Conservation (phyloP, 139 green algal species). For the Closterium sp. region DNA sequence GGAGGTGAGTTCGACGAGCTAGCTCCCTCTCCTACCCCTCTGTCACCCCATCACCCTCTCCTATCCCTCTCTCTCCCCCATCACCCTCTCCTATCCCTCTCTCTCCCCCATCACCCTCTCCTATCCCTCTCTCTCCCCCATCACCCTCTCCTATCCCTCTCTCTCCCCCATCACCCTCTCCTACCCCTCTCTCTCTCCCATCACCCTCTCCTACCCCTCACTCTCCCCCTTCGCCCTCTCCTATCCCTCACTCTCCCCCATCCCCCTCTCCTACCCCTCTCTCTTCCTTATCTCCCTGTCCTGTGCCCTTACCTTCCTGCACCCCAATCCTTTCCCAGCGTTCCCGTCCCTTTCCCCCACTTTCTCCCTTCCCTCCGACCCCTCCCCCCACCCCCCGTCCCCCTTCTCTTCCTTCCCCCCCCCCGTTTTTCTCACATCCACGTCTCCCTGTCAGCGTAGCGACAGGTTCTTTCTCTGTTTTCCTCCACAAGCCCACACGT, state of each 20-base stretch:
- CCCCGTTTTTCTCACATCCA: background rate
- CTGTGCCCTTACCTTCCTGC: too few species aligned
- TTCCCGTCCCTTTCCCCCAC: too few species aligned
- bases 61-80: background rate
- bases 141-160: background rate
- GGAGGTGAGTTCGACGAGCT: constrained; percentile 21
- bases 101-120: background rate
- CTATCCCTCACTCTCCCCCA: background rate
- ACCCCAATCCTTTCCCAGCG: too few species aligned
- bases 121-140: background rate
- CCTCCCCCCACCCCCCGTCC: background rate
- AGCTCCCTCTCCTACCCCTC: too few species aligned
- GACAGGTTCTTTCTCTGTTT: background rate
- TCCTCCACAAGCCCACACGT: background rate
- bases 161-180: background rate
- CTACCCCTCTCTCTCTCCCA: background rate
- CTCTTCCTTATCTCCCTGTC: background rate
- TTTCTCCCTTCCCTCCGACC: background rate
- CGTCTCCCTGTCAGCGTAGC: background rate
- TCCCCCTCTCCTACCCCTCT: background rate
- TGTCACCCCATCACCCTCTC: background rate
- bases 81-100: background rate
- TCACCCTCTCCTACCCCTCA: background rate
- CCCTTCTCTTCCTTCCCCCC: background rate
- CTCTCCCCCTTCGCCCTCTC: too few species aligned